These are phyloP conservation scores for Globomyces pollinis-pini DNA, from an alignment of 192 early-diverging fungal species.

Conservation along the genomic window DNA sequence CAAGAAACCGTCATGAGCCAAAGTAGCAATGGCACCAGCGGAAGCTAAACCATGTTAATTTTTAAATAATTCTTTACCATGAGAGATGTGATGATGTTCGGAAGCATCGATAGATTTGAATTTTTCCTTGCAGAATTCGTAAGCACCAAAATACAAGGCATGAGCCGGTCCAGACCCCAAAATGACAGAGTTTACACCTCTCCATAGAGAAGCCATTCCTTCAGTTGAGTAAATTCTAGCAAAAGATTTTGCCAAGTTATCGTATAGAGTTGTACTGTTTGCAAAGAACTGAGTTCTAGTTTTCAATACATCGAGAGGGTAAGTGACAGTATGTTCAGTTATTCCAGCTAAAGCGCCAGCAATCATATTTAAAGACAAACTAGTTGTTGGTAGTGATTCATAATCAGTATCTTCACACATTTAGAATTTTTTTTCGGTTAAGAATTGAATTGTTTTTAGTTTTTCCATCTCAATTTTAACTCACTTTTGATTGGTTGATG, in stretches of 20 bases:
- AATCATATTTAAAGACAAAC: conserved; percentile 73
- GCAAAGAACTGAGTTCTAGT: conserved; percentile 92
- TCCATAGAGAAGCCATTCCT: conserved; percentile 76
- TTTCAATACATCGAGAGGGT: conserved; percentile 91
- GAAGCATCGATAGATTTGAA: conserved; percentile 29
- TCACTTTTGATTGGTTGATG: conserved; percentile 2
- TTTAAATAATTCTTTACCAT: conserved; percentile 10
- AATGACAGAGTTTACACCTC: conserved; percentile 87
- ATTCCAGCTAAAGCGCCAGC: conserved; percentile 97
- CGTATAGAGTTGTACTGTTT: conserved; percentile 55
- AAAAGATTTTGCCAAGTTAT: conserved; percentile 61
- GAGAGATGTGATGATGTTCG: conserved; percentile 16
- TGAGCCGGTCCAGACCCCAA: conserved; percentile 92
- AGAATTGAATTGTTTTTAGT: background rate
- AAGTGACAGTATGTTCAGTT: conserved; percentile 92
- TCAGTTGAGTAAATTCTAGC: conserved; percentile 65
- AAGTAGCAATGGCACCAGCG: conserved; percentile 83
- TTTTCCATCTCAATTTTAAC: too few species aligned
- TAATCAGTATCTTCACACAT: conserved; percentile 68
- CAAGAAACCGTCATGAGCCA: conserved; percentile 83
- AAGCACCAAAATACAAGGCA: conserved; percentile 90
- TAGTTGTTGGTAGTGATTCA: conserved; percentile 81
- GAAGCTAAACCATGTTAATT: conserved; percentile 53
- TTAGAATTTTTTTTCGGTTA: background rate
- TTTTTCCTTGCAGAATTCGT: conserved; percentile 81